Base-by-base conservation (phyloP, 2,329 filamentous ascomycete species). In the Endocalyx cinctus region DNA sequence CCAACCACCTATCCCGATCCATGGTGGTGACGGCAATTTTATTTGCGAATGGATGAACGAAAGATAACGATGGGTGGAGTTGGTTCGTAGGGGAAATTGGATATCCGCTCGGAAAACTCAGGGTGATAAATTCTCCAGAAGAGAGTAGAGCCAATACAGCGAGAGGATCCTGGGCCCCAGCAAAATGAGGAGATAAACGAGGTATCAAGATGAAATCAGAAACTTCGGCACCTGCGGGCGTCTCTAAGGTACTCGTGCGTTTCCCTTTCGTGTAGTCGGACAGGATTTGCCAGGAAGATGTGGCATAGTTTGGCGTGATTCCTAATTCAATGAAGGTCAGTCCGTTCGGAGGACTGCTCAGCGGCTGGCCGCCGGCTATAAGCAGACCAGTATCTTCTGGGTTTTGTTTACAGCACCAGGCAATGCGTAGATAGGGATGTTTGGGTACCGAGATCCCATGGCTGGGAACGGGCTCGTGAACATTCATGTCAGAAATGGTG, bases 361-460 rank as follows among this genome's bases (percentile, higher is more conserved):
- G 72, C 2, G 76, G 69, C 41, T 83, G 75, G 5, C 92, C 92
- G 18, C 92, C 92, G 3, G 88, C 85, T 35, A 98, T 74, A 25
- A 98, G 63, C 16, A 98, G 69, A 2, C 82, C 90, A 13, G 88
- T 97, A 51, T 98, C 90, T 51, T 98, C 92, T 1, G 88, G 84
- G 52, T 97, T 94, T 39, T 82, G 74, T 57, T 96, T 96, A 37
- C 87, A 90, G 62, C 92, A 98, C 92, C 92, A 98, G 2, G 81
- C 75, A 35, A 97, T 79, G 42, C 80, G 81, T 40, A 78, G 77
- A 39, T 90, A 84, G 1, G 87, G 87, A 35, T 86, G 82, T 41
- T 84, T 82, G 11, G 82, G 61, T 12, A 70, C 70, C 26, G 79
- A 66, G 1, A 68, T 69, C 2, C 69, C 70, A 4, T 71, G 61